phyloP scores from a whole-genome alignment of 176 grass and related monocot genomes.

The Ampelocalamus luodianensis region DNA sequence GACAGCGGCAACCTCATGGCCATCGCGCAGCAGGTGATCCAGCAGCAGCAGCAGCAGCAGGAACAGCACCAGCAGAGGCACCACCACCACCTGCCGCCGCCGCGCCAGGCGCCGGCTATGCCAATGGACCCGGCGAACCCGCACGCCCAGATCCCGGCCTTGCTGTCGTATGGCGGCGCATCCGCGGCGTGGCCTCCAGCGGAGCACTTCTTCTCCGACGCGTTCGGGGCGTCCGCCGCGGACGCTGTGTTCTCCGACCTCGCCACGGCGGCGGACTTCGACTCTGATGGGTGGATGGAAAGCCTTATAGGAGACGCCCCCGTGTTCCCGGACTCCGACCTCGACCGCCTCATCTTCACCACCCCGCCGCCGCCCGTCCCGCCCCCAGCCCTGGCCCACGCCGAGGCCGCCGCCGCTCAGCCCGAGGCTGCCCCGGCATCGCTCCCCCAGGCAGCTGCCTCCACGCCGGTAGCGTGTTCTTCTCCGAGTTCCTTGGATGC shows the following conservation, averaged over 20 bases:
- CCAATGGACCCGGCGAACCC: constrained; percentile 25
- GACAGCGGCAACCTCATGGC: constrained; percentile 99
- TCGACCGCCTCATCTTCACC: constrained; percentile 78
- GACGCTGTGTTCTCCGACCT: constrained; percentile 66
- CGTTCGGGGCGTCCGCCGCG: constrained; percentile 41
- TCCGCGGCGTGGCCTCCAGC: constrained; percentile 39
- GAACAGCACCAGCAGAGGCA: constrained; percentile 56
- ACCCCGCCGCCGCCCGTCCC: constrained; percentile 31
- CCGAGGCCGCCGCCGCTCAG: background rate
- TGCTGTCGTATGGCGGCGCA: constrained; percentile 41
- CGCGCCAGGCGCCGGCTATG: constrained; percentile 36
- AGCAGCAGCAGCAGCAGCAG: constrained; percentile 89
- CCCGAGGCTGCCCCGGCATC: constrained; percentile 23
- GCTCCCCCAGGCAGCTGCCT: background rate
- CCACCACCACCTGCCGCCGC: constrained; percentile 46
- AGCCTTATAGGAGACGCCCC: constrained; percentile 83
- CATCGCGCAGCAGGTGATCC: constrained; percentile 98
- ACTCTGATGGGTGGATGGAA: constrained; percentile 97
- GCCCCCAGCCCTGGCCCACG: background rate
- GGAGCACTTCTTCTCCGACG: constrained; percentile 62
- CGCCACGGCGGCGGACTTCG: constrained; percentile 66
- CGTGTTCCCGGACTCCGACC: constrained; percentile 74
- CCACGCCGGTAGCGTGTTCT: constrained; percentile 38
- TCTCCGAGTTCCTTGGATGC: constrained; percentile 44
- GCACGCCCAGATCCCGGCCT: constrained; percentile 54